phyloP scores from a whole-genome alignment of 2,329 filamentous ascomycete species.

The Fusarium decemcellulare region DNA sequence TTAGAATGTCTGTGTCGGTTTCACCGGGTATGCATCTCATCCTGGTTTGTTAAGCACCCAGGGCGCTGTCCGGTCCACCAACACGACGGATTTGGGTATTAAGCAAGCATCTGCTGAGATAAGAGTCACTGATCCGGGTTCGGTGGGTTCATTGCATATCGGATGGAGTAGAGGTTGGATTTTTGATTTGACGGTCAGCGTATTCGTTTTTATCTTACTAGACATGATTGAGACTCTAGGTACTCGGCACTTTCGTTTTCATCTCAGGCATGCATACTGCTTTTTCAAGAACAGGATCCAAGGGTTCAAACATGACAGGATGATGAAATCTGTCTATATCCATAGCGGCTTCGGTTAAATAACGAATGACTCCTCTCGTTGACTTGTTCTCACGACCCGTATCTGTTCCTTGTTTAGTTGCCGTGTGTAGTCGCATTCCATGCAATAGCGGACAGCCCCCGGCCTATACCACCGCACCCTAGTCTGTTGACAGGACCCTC shows the following conservation, averaged over 20 bases:
- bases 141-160: slow-evolving; percentile 37
- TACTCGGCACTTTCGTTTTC: slow-evolving; percentile 35
- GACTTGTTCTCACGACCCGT: background rate
- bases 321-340: slow-evolving; percentile 7
- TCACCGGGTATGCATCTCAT: slow-evolving; percentile 71
- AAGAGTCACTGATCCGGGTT: slow-evolving; percentile 10
- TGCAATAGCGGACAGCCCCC: slow-evolving; percentile 5
- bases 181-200: slow-evolving; percentile 27
- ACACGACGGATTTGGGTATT: slow-evolving; percentile 72
- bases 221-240: slow-evolving; percentile 29
- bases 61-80: slow-evolving; percentile 77
- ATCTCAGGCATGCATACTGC: slow-evolving; percentile 22
- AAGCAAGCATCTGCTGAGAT: slow-evolving; percentile 28
- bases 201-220: slow-evolving; percentile 32
- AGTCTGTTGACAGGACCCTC: slow-evolving; percentile 1
- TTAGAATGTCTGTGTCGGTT: slow-evolving; percentile 78
- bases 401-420: background rate
- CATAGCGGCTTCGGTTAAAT: background rate
- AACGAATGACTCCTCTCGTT: background rate
- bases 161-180: slow-evolving; percentile 34
- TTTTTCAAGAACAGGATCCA: slow-evolving; percentile 5
- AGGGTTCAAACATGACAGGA: background rate
- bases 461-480: background rate
- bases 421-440: slow-evolving; percentile 1
- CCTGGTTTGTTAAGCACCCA: slow-evolving; percentile 74